These are phyloP conservation scores for Xylariaceae sp. DNA, from an alignment of 2,329 filamentous ascomycete species.

Conservation along the genomic window DNA sequence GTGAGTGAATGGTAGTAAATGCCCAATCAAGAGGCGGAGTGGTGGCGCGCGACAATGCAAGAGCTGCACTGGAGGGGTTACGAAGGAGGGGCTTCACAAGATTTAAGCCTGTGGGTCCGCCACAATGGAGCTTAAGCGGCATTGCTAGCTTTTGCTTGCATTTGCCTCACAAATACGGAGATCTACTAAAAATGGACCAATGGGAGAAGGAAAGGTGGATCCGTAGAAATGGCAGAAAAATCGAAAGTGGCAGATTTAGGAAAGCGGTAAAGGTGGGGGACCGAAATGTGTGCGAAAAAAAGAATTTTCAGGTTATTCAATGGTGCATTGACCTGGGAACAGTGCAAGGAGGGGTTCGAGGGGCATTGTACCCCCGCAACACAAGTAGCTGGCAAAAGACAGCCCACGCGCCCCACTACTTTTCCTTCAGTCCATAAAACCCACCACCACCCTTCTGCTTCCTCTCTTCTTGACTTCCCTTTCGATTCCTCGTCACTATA, in stretches of 20 bases:
- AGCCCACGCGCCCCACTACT: slow-evolving; percentile 11
- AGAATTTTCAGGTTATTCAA: slow-evolving; percentile 12
- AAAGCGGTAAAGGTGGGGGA: slow-evolving; percentile 20
- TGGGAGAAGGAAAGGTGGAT: not conserved
- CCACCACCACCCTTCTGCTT: slow-evolving; percentile 19
- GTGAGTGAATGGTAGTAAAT: not conserved
- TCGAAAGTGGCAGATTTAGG: slow-evolving; percentile 3
- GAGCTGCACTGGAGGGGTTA: not conserved
- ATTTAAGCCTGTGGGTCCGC: not conserved
- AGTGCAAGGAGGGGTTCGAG: slow-evolving; percentile 21
- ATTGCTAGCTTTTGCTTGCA: slow-evolving; percentile 15
- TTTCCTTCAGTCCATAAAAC: slow-evolving; percentile 18
- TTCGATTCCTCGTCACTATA: slow-evolving; percentile 34
- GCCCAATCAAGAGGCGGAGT: not conserved
- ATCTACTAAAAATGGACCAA: slow-evolving; percentile 4
- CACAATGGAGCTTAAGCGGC: not conserved
- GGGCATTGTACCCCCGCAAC: slow-evolving; percentile 18
- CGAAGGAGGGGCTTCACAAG: not conserved
- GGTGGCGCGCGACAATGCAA: no score
- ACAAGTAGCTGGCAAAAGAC: slow-evolving; percentile 12
- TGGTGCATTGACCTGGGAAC: slow-evolving; percentile 16
- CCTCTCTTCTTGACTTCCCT: slow-evolving; percentile 25
- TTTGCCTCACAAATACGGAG: slow-evolving; percentile 11
- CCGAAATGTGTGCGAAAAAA: slow-evolving; percentile 9
- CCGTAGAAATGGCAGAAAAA: not conserved